Percentiles rank a stretch among this genome's conserved stretches.
Conservation (phyloP, 73 alveolate species). For the Loxodes magnus region DNA sequence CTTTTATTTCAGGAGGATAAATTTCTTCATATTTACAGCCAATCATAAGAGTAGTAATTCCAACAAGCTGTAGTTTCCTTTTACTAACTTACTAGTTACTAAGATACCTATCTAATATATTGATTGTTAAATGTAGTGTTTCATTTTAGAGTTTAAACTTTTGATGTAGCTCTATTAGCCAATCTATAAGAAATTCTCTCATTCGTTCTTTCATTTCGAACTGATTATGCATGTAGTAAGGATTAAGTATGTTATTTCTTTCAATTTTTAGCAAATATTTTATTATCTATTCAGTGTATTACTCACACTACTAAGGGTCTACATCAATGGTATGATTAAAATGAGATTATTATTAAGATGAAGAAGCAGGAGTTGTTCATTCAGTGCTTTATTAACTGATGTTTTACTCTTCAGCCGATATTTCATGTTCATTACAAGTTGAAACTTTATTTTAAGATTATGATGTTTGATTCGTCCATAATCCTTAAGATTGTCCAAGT, state of each 20-base stretch:
- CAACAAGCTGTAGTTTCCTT: conserved; percentile 62
- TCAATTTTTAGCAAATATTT: conserved; percentile 11
- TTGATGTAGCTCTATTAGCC: conserved; percentile 80
- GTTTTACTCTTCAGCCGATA: too few species aligned
- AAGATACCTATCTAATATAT: conserved; percentile 73
- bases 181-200: conserved; percentile 78
- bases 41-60: conserved; percentile 80
- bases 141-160: conserved; percentile 61
- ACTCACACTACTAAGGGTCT: neutral
- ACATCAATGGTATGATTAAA: too few species aligned
- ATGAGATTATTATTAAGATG: too few species aligned
- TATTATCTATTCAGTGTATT: neutral
- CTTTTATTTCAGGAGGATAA: conserved; percentile 79
- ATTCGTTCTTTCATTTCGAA: conserved; percentile 69
- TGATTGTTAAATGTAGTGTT: conserved; percentile 68
- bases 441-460: too few species aligned
- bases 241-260: conserved; percentile 16
- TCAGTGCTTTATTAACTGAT: too few species aligned
- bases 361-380: too few species aligned
- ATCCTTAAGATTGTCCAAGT: too few species aligned
- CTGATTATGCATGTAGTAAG: conserved; percentile 55
- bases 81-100: conserved; percentile 40
- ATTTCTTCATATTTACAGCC: conserved; percentile 87
- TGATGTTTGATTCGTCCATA: too few species aligned
- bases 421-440: too few species aligned